These are phyloP conservation scores for Saccharum spontaneum DNA, from an alignment of 176 grass and related monocot genomes.

Conservation along the genomic window DNA sequence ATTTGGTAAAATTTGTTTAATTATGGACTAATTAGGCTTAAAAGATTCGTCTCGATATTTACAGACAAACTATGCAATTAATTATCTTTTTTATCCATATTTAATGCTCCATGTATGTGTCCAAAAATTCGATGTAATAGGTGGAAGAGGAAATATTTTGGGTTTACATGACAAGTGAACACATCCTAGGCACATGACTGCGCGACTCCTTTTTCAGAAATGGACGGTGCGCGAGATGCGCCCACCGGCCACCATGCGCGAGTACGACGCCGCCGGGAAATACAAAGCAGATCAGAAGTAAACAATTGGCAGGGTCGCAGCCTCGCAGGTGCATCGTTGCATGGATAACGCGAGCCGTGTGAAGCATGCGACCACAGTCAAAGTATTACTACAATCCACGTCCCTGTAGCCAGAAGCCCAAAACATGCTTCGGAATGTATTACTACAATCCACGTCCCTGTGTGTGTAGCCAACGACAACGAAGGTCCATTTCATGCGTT, in stretches of 20 bases:
- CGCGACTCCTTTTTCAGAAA: background rate
- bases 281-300: background rate
- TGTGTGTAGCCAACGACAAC: background rate
- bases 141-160: no score
- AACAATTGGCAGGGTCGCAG: background rate
- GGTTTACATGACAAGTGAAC: no score
- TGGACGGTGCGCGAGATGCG: background rate
- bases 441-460: background rate
- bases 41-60: no score
- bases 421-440: background rate
- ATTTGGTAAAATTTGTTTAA: no score
- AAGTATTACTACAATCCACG: no score
- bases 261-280: background rate
- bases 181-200: constrained; percentile 9
- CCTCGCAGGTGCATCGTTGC: background rate
- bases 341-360: background rate
- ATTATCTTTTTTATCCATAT: no score
- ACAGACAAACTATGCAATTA: no score
- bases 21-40: no score
- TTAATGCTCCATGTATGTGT: no score
- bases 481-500: background rate
- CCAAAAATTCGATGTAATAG: no score
- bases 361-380: background rate
- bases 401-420: background rate
- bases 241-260: background rate